Evolutionary conservation across 371 early-diverging fungal species (phyloP).

Genomic region (Haplosporangium sp.): DNA sequence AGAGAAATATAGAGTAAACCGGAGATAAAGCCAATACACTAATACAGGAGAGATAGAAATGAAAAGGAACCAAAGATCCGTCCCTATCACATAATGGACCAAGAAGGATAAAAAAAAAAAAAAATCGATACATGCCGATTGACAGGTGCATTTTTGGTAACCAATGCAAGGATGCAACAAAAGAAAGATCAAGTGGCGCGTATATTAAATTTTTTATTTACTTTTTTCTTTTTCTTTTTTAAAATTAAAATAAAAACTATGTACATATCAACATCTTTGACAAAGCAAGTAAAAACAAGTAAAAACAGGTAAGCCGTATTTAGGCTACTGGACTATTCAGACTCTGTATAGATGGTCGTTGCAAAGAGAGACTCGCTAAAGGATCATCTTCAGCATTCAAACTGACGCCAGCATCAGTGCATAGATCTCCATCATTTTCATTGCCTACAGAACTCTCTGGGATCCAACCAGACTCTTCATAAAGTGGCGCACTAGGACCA

Average conservation of each 20-base stretch:
- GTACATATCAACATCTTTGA: too few species aligned
- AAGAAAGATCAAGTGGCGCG: too few species aligned
- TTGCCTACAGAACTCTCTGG: neutral
- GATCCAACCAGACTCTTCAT: conserved; percentile 8
- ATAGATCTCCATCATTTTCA: neutral
- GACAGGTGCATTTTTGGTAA: too few species aligned
- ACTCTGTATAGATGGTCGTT: neutral
- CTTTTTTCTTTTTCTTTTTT: too few species aligned
- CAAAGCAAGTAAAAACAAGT: neutral
- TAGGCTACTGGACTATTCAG: neutral
- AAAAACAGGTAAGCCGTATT: neutral
- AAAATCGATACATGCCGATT: neutral
- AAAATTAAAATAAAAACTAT: too few species aligned
- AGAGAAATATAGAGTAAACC: neutral
- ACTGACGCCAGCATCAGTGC: neutral
- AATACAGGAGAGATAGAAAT: neutral
- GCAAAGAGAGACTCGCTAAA: conserved; percentile 19
- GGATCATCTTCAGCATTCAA: conserved; percentile 13
- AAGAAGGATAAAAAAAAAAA: neutral
- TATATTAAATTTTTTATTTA: too few species aligned
- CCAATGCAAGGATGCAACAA: too few species aligned
- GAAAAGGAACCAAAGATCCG: neutral
- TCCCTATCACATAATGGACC: neutral
- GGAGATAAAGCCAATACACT: neutral
- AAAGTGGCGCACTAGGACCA: neutral